Evolutionary conservation across 306 rosid species (phyloP), one percentile per base, ranked within the genome.

Genomic region (Quercus parvula): DNA sequence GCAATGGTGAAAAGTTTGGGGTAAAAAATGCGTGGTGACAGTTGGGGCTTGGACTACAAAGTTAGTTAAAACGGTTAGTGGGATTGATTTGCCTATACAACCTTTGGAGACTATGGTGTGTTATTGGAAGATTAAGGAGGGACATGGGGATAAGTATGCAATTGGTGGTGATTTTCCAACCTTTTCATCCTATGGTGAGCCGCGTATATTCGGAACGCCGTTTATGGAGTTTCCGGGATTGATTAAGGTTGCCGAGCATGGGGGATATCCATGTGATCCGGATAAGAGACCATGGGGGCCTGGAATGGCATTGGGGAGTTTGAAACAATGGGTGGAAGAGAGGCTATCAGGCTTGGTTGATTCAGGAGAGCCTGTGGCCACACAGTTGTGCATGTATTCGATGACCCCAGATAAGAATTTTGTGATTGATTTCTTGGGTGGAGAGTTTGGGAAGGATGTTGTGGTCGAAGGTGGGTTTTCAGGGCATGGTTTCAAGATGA

Each of bases 401-500:
- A 82, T 89, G 98, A 95, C 96, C 0, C 96, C 98, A 0, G 95
- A 90, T 20, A 93, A 89, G 82, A 94, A 96, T 77, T 96, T 86
- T 49, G 88, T 93, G 63, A 85, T 96, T 22, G 99, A 93, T 80
- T 96, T 89, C 56, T 64, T 96, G 87, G 98, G 98, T 4, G 90
- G 96, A 15, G 88, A 84, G 82, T 90, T 92, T 8, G 91, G 77
- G 66, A 86, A 87, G 61, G 92, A 90, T 67, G 92, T 95, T 59
- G 92, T 93, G 56, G 15, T 93, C 1, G 99, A 98, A 6, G 94
- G 87, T 0, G 99, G 99, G 71, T 95, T 95, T 81, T 95, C 98
- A 0, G 98, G 99, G 71, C 98, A 95, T 14, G 98, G 99, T 27
- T 92, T 95, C 79, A 95, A 95, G 92, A 87, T 95, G 97, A 85